phyloP scores from a whole-genome alignment of 208 protist species.

The Leishmania guyanensis region DNA sequence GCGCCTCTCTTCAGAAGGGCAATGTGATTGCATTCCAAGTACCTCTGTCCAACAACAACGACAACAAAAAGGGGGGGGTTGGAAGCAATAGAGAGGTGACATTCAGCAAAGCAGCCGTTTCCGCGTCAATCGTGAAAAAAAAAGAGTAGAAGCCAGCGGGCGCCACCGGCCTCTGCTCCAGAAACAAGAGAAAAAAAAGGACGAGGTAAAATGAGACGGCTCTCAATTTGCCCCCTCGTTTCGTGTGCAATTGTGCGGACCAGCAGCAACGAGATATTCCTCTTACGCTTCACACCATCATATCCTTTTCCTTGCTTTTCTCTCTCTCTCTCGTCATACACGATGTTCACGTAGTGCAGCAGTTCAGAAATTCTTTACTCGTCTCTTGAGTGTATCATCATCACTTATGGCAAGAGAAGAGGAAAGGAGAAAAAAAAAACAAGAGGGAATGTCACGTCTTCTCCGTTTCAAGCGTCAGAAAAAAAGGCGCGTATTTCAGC shows the following conservation, averaged over 20 bases:
- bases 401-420: background rate
- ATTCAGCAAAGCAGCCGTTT: background rate
- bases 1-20: background rate
- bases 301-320: background rate
- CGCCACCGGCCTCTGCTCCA: background rate
- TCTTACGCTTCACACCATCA: background rate
- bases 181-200: background rate
- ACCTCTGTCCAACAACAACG: constrained; percentile 16
- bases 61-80: background rate
- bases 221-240: background rate
- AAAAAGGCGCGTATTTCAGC: constrained; percentile 14
- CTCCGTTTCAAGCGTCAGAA: background rate
- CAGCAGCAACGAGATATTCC: background rate
- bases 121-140: background rate
- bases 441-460: background rate
- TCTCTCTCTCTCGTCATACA: background rate
- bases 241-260: background rate
- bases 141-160: background rate
- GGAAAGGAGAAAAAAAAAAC: constrained; percentile 12
- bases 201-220: background rate
- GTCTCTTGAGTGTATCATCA: background rate
- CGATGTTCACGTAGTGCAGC: background rate
- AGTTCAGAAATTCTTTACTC: background rate
- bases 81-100: constrained; percentile 21
- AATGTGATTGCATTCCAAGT: background rate